Evolutionary conservation across 305 asterid species (phyloP), one percentile per base, ranked within the genome.

Genomic region (Fraxinus floribunda): DNA sequence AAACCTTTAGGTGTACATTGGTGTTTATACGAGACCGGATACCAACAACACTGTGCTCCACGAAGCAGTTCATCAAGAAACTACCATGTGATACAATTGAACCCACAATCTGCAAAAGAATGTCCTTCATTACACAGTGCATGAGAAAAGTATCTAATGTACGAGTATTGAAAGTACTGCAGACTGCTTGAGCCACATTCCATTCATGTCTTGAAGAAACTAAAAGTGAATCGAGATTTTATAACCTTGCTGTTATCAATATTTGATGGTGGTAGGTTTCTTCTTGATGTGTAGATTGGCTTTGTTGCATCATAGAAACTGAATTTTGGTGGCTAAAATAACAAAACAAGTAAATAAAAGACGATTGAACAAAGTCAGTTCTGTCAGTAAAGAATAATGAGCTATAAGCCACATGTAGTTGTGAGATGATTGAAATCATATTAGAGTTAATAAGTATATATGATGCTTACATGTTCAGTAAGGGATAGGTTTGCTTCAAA

Each of bases 401-500:
- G n/a, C 44, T 41, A 13, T 49, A 24, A 62, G 30, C 30, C 15
- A n/a, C 11, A 2, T 34, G 76, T 10, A 55, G 34, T 32, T 16
- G 62, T 80, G 52, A 62, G 81, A 80, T 77, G 73, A 68, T 15
- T 75, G 62, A 55, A 76, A 78, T 73, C 82, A 41, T 57, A 52
- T 18, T 8, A 16, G 22, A 80, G 78, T 24, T 18, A 35, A 39
- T 30, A 6, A 22, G 72, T n/a, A 34, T 79, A 7, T 35, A 68
- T 55, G 73, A 60, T 57, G 79, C 96, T 92, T 92, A 93, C 99
- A 75, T 95, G 98, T 88, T 92, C 96, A 24, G 99, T 95, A 10
- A 95, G 99, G 86, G 99, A 96, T 76, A 95, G 97, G 90, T 95
- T 95, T 86, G 99, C 98, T 86, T 94, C 97, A 74, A 94, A 95